Evolutionary conservation across 768 basidiomycete species (phyloP).

Genomic region (Suillus spraguei): DNA sequence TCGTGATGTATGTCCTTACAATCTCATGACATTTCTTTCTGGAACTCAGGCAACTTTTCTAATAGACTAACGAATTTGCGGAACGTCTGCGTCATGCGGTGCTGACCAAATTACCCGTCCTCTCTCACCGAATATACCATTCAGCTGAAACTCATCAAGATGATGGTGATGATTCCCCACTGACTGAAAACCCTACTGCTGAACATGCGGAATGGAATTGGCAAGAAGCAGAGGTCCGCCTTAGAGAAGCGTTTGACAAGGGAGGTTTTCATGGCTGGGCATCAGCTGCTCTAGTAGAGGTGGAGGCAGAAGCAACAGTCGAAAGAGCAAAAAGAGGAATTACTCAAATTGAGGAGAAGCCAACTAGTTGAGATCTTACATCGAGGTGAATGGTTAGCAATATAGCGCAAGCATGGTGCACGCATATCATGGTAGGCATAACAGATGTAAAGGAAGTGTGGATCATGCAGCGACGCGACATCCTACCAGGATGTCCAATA

Average conservation of each 20-base stretch:
- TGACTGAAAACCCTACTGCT: neutral
- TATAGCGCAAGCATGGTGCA: conserved; percentile 9
- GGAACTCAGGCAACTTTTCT: neutral
- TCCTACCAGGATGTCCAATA: conserved; percentile 4
- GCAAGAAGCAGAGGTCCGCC: conserved; percentile 54
- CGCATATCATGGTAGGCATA: conserved; percentile 26
- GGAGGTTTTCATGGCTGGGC: conserved; percentile 62
- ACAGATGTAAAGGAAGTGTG: conserved; percentile 18
- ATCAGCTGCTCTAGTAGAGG: conserved; percentile 51
- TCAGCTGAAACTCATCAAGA: conserved; percentile 34
- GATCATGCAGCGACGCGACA: conserved; percentile 15
- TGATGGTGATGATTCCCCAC: conserved; percentile 10
- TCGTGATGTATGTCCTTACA: conserved; percentile 47
- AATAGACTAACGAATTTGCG: conserved; percentile 62
- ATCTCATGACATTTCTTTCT: conserved; percentile 5
- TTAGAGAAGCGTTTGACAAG: conserved; percentile 57
- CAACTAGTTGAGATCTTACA: conserved; percentile 2
- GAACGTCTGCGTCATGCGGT: conserved; percentile 54
- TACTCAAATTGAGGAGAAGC: neutral
- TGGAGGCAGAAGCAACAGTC: conserved; percentile 56
- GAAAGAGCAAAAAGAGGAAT: conserved; percentile 41
- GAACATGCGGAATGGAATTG: conserved; percentile 44
- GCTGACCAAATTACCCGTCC: conserved; percentile 46
- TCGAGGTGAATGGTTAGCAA: neutral
- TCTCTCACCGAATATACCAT: conserved; percentile 56